phyloP scores from a whole-genome alignment of 225 moss, liverwort and hornwort species.

The Antitrichia curtipendula region DNA sequence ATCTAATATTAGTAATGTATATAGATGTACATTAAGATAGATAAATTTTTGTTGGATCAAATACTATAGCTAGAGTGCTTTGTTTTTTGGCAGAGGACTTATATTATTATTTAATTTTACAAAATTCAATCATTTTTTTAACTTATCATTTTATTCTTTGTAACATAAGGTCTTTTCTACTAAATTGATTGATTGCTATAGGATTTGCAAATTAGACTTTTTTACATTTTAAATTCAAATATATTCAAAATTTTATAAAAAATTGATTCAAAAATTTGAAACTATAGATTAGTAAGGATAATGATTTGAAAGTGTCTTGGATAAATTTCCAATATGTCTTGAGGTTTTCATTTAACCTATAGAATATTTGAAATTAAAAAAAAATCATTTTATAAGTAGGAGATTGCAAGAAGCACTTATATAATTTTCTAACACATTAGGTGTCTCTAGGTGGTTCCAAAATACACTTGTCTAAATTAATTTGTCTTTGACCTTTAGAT shows the following conservation, averaged over 20 bases:
- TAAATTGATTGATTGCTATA: neutral
- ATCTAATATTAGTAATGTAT: neutral
- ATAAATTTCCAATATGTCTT: neutral
- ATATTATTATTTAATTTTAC: too few relatives aligned
- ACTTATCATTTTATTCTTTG: neutral
- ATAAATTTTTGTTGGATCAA: accelerated
- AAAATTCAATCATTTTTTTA: too few relatives aligned
- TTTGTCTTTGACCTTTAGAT: neutral
- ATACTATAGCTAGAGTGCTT: neutral
- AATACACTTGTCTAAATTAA: neutral
- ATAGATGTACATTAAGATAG: neutral
- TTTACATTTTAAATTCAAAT: neutral
- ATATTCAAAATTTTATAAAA: neutral
- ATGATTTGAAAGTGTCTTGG: neutral
- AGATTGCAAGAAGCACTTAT: neutral
- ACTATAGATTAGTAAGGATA: neutral
- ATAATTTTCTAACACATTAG: neutral
- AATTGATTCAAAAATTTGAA: neutral
- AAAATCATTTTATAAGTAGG: neutral
- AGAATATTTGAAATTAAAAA: neutral
- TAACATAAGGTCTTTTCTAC: neutral
- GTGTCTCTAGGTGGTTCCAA: too few relatives aligned
- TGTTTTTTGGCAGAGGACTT: too few relatives aligned
- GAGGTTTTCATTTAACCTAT: neutral
- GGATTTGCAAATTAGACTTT: neutral